Conservation (phyloP, 2,329 filamentous ascomycete genomes). For the Paradendryphiella salina region DNA sequence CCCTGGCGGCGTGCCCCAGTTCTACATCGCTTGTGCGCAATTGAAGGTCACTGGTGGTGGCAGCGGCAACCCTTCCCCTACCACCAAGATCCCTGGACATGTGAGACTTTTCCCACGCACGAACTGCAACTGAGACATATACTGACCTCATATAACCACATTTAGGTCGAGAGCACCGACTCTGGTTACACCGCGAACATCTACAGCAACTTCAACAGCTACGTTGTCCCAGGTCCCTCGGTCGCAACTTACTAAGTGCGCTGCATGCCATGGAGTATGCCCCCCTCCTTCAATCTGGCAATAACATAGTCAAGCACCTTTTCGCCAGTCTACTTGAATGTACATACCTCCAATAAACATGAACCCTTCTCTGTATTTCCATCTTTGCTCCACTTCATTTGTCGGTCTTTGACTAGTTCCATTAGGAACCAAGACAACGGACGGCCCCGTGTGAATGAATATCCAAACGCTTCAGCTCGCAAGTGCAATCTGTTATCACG, state of each 20-base stretch:
- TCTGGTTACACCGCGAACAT: constrained; percentile 47
- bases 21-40: constrained; percentile 52
- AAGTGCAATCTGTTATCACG: neutral
- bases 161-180: constrained; percentile 35
- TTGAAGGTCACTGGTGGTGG: constrained; percentile 51
- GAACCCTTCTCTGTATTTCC: neutral
- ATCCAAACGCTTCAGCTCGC: neutral
- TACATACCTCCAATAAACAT: constrained; percentile 12
- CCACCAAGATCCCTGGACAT: constrained; percentile 40
- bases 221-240: constrained; percentile 43
- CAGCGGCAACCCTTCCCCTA: constrained; percentile 27
- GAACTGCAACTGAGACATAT: neutral
- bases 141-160: constrained; percentile 16
- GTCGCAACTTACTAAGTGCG: constrained; percentile 42
- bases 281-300: neutral
- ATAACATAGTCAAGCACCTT: neutral
- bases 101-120: too few relatives aligned
- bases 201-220: constrained; percentile 45
- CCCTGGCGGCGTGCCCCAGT: constrained; percentile 33
- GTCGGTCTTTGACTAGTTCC: neutral
- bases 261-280: neutral
- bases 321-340: constrained; percentile 6
- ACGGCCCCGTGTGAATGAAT: neutral
- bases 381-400: neutral
- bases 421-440: neutral